Evolutionary conservation across 2,329 filamentous ascomycete genomes (phyloP).

Genomic region (Bipolaris bicolor): DNA sequence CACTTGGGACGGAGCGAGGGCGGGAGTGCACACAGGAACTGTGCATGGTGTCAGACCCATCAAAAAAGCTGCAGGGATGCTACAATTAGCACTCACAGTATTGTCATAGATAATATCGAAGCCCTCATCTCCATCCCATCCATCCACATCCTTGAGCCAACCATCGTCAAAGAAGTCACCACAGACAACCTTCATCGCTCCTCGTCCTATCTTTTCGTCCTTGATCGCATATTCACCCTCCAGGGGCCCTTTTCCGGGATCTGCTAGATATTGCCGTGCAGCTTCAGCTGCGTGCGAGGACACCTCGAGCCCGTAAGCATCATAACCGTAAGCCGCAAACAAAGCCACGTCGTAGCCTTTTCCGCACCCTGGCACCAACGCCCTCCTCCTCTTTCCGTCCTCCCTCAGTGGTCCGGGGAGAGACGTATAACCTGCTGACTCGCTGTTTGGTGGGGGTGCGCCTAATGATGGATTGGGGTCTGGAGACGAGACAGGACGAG

Average conservation of each 20-base stretch:
- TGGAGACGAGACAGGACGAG: constrained; percentile 17
- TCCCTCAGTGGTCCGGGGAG: constrained; percentile 22
- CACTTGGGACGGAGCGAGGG: constrained; percentile 62
- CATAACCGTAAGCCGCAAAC: constrained; percentile 75
- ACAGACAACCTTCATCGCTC: constrained; percentile 61
- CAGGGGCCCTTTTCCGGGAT: constrained; percentile 40
- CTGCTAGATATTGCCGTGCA: constrained; percentile 52
- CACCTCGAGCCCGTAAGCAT: constrained; percentile 76
- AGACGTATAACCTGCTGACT: constrained; percentile 7
- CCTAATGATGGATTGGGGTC: constrained; percentile 28
- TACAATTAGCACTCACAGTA: constrained; percentile 53
- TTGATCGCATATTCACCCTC: constrained; percentile 53
- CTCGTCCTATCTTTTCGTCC: constrained; percentile 54
- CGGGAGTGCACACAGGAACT: constrained; percentile 68
- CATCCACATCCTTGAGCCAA: constrained; percentile 56
- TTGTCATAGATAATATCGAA: constrained; percentile 74
- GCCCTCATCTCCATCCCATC: constrained; percentile 36
- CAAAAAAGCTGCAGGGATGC: neutral
- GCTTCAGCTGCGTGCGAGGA: constrained; percentile 58
- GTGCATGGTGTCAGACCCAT: constrained; percentile 3
- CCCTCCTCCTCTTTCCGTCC: constrained; percentile 56
- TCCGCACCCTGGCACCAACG: constrained; percentile 82
- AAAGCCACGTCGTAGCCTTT: constrained; percentile 81
- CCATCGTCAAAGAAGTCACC: constrained; percentile 72
- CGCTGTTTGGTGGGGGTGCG: constrained; percentile 18